Evolutionary conservation across 176 grass and related monocot genomes (phyloP), one percentile per base, ranked within the genome.

Genomic region (Rhynchospora pubera): DNA sequence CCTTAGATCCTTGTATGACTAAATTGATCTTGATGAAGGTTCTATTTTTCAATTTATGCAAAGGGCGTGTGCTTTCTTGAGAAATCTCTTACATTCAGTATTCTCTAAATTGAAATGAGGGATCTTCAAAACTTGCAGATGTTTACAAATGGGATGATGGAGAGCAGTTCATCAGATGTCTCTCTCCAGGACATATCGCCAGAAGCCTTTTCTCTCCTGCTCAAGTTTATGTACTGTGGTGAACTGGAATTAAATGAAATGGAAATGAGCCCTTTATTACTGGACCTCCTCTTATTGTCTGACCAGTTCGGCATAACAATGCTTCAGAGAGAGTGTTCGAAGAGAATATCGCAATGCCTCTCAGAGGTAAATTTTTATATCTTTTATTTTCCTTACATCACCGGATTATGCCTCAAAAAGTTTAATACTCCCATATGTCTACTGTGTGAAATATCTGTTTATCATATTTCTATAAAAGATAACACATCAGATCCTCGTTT

Each of bases 61-160:
- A 19, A 26, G 44, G 39, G 9, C 4, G n/a, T 15, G 13, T 72
- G 43, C 1, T 47, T 70, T 70, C 7, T 26, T 50, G 19, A 51
- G 19, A 57, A 81, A 86, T 70, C 11, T 80, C 14, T 80, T 70
- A 73, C 79, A 42, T 39, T 39, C 34, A 39, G 34, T 39, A 39
- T 1, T 24, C 39, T 77, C 68, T 78, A 64, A 52, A 3, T 71
- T 42, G 22, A 80, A 83, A 79, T 18, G 59, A 84, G 46, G 16
- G 46, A 51, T 59, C 9, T 87, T 16, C 15, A 57, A 57, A 67
- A 79, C 58, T 65, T 86, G 65, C 84, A 98, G 92, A 98, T 98
- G 95, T 98, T 98, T 60, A 93, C 90, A 68, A 98, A 98, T 79
- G 95, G 95, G 50, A 98, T 98, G 95, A 94, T 86, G 79, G 95